A percentile compares a stretch with the other conserved stretches of the same genome.
phyloP scores from a whole-genome alignment of 1,284 basidiomycete genomes.

The Ganoderma resinaceum region DNA sequence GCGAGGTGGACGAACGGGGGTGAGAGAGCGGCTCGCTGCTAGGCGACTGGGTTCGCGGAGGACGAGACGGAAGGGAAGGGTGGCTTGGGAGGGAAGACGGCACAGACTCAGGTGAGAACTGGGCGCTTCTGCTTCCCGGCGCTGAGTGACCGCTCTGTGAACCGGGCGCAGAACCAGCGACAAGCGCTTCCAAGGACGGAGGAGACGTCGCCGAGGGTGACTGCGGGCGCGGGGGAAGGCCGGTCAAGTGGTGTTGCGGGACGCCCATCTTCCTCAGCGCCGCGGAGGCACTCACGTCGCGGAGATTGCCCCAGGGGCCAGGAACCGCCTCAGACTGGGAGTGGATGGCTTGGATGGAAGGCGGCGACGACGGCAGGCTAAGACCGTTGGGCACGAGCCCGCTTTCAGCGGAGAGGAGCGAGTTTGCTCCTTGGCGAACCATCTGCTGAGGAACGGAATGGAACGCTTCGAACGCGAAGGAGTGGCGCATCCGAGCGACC shows the following conservation, averaged over 20 bases:
- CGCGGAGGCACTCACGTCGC: slow-evolving; percentile 39
- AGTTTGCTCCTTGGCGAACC: slow-evolving; percentile 45
- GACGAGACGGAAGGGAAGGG: slow-evolving; percentile 42
- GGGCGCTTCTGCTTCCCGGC: slow-evolving; percentile 33
- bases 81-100: slow-evolving; percentile 38
- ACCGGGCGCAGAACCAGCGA: slow-evolving; percentile 26
- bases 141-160: slow-evolving; percentile 34
- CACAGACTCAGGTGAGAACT: slow-evolving; percentile 43
- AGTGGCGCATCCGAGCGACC: slow-evolving; percentile 47
- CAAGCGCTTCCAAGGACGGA: slow-evolving; percentile 28
- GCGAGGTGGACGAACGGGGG: slow-evolving; percentile 25
- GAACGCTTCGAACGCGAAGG: slow-evolving; percentile 75
- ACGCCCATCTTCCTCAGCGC: slow-evolving; percentile 41
- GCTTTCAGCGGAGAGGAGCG: slow-evolving; percentile 43
- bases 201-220: slow-evolving; percentile 36
- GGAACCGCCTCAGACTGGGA: slow-evolving; percentile 30
- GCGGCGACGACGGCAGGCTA: slow-evolving; percentile 31
- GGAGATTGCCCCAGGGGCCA: slow-evolving; percentile 38
- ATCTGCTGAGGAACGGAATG: slow-evolving; percentile 63
- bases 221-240: slow-evolving; percentile 35
- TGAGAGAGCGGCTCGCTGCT: slow-evolving; percentile 32
- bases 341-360: slow-evolving; percentile 28
- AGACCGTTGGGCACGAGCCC: slow-evolving; percentile 27
- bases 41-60: slow-evolving; percentile 42
- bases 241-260: slow-evolving; percentile 32